Conservation (phyloP, 1,284 basidiomycete genomes). For the Austroboletus rostrupii region DNA sequence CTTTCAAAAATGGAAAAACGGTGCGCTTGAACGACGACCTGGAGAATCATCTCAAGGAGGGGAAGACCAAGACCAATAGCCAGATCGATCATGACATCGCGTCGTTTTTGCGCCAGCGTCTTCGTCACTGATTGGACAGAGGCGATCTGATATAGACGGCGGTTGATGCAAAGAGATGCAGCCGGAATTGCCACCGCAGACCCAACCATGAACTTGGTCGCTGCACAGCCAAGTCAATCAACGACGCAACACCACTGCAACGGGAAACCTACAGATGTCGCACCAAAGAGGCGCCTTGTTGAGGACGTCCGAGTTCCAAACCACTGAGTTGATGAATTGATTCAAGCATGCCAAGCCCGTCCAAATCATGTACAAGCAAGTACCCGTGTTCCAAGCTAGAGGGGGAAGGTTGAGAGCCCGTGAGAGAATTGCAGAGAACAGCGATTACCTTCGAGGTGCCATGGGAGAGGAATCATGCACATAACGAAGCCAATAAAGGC, state of each 20-base stretch:
- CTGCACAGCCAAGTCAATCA: conserved; percentile 24
- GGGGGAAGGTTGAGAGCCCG: conserved; percentile 5
- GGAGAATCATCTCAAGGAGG: conserved; percentile 45
- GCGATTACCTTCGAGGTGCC: conserved; percentile 39
- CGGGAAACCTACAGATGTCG: conserved; percentile 30
- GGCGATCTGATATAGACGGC: conserved; percentile 43
- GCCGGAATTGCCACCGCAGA: conserved; percentile 49
- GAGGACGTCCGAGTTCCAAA: conserved; percentile 51
- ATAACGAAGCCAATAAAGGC: conserved; percentile 36
- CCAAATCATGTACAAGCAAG: conserved; percentile 57
- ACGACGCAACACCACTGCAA: neutral
- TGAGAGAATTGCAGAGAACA: neutral
- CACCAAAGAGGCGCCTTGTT: conserved; percentile 57
- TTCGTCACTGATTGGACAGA: conserved; percentile 35
- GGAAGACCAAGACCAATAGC: conserved; percentile 48
- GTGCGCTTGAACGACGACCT: conserved; percentile 33
- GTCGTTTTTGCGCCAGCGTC: conserved; percentile 33
- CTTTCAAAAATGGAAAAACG: conserved; percentile 38
- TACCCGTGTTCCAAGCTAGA: conserved; percentile 53
- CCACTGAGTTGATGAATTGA: conserved; percentile 49
- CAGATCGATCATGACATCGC: conserved; percentile 40
- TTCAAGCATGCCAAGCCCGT: conserved; percentile 49
- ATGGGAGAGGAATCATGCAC: conserved; percentile 41
- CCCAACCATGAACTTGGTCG: conserved; percentile 39
- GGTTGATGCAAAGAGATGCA: conserved; percentile 44